Conservation (phyloP, 768 basidiomycete genomes). For the Boletales sp. region DNA sequence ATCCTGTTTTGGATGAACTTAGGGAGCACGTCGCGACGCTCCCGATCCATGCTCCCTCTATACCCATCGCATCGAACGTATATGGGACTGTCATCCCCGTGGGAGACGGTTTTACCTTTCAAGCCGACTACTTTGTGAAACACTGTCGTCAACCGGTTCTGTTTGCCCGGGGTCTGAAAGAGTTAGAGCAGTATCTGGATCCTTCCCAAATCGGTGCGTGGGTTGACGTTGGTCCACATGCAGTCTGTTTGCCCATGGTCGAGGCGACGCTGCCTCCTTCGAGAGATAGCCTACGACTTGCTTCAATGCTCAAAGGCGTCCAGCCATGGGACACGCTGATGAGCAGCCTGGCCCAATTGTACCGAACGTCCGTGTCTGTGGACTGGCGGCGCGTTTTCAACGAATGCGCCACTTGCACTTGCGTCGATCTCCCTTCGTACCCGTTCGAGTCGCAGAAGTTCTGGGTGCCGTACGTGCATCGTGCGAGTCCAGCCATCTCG, state of each 20-base stretch:
- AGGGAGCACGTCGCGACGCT: constrained; percentile 35
- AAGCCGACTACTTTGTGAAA: constrained; percentile 49
- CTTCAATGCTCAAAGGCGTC: constrained; percentile 46
- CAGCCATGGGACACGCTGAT: constrained; percentile 45
- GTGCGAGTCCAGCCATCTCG: neutral
- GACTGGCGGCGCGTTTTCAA: constrained; percentile 55
- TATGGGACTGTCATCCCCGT: constrained; percentile 49
- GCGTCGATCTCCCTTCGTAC: constrained; percentile 59
- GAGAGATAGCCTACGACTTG: constrained; percentile 39
- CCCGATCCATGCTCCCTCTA: constrained; percentile 41
- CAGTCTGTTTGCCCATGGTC: constrained; percentile 55
- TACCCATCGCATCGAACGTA: constrained; percentile 65
- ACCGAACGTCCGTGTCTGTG: constrained; percentile 37
- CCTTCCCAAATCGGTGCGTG: constrained; percentile 40
- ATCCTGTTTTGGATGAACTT: constrained; percentile 50
- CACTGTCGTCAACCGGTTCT: constrained; percentile 57
- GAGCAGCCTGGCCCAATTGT: constrained; percentile 46
- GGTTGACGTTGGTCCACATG: constrained; percentile 69
- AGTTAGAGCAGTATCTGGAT: constrained; percentile 31
- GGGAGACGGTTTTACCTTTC: constrained; percentile 48
- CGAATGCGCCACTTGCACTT: constrained; percentile 38
- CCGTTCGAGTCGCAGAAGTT: constrained; percentile 55
- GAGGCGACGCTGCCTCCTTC: constrained; percentile 28
- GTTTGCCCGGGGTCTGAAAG: constrained; percentile 49
- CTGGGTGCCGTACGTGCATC: constrained; percentile 50